Base-by-base conservation (phyloP, 2,329 filamentous ascomycete species). In the Cyphellophora europaea region DNA sequence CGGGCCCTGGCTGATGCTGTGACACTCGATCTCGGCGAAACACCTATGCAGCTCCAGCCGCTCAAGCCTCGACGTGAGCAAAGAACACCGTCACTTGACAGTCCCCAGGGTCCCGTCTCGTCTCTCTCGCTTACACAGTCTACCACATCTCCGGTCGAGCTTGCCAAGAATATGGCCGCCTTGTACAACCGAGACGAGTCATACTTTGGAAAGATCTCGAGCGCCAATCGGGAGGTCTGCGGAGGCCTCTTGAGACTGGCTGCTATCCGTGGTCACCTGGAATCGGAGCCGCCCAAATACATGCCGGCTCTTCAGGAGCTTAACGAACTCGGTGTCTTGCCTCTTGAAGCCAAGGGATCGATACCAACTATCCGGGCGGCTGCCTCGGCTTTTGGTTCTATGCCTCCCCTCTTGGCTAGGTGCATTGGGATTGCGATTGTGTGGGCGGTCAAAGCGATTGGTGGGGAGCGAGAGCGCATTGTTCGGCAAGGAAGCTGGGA, bases 341-440 rank as follows among this genome's bases (percentile, higher is more conserved):
- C 48, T 11, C 37, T 51, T 11, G 33, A 35, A 19, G 47, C 47
- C 6, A 40, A 41, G 16, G 48, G 48, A 6, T 81, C 89, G 52
- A 77, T 91, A 38, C 73, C 77, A 50, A 72, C 70, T 32, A 89
- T 98, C 60, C 84, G 91, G 44, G 72, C 72, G 45, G 79, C 79
- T 41, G 87, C 89, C 1, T 77, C 84, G 50, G 80, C 79, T 42
- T 96, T 98, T 62, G 74, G 84, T 11, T 69, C 72, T 2, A 72
- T 93, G 27, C 75, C 86, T 3, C 77, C 85, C 47, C 76, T 87
- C 5, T 82, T 98, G 27, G 81, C 88, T 3, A 79, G 85, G 55
- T 93, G 91, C 52, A 79, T 95, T 49, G 89, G 89, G 12, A 86
- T 89, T 58, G 69, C 96, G 43, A 72, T 98, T 44, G 81, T 94